Evolutionary conservation across 257 asterid genomes (phyloP), one percentile per base, ranked within the genome.

Genomic region (Haberlea rhodopensis): DNA sequence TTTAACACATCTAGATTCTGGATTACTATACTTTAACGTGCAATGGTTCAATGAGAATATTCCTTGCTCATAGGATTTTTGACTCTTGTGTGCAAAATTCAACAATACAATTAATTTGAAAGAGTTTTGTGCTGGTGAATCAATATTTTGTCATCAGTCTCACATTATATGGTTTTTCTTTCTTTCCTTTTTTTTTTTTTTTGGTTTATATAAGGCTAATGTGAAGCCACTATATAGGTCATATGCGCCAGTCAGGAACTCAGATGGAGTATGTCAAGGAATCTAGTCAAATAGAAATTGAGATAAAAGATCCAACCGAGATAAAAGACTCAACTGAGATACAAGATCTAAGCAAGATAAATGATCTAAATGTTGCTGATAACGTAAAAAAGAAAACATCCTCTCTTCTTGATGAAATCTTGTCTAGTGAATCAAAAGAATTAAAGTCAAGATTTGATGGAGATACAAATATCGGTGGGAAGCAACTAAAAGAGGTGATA

Each of bases 341-440:
- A 9, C 8, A 9, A 32, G 40, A 32, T 8, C 13, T 13, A 8
- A 32, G 13, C 13, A 32, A 32, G 40, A 32, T 37, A 11, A 37
- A 37, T 37, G 46, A 37, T 67, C 57, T 71, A 46, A 69, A 77
- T 61, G 81, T 68, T 31, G 80, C 70, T 57, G 76, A 62, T 51
- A 78, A 67, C 71, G 80, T 69, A 29, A 63, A 54, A 49, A 70
- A 57, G 46, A 57, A 67, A 23, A 87, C 79, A 69, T 73, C 83
- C 51, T 79, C 89, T 61, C 76, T 78, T 70, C 78, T 94, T 68
- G 99, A 94, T 73, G 91, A 86, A 76, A 79, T 94, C 75, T 75
- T 94, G 80, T 78, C 94, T 31, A 82, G 56, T 67, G 86, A 77
- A 73, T 83, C 89, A 65, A 78, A 69, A 49, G 72, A 66, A 60